Percentiles rank a stretch among this genome's conserved stretches.
phyloP scores from a whole-genome alignment of 2,329 filamentous ascomycete species.

The Davidsoniella australis region DNA sequence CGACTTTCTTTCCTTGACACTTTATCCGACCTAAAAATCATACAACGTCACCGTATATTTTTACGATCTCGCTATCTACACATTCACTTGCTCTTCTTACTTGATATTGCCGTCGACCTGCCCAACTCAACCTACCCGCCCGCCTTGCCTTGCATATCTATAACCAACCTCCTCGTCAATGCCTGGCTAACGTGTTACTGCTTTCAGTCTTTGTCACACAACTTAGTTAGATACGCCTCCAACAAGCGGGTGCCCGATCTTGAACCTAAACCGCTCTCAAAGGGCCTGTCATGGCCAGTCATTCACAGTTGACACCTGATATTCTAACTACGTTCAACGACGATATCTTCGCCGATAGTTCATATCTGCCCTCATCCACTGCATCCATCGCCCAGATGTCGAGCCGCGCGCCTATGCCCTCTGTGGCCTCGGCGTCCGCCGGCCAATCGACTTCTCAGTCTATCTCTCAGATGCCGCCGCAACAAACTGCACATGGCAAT shows the following conservation, averaged over 20 bases:
- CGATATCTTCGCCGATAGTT: conserved; percentile 26
- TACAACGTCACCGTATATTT: not conserved
- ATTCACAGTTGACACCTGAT: conserved; percentile 10
- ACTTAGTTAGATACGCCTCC: conserved; percentile 2
- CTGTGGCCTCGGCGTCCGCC: conserved; percentile 17
- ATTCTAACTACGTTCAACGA: conserved; percentile 36
- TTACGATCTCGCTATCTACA: not conserved
- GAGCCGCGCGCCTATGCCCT: conserved; percentile 40
- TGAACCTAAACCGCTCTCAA: not conserved
- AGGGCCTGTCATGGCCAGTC: conserved; percentile 7
- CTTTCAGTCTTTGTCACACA: conserved; percentile 9
- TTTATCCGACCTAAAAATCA: not conserved
- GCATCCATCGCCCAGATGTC: conserved; percentile 28
- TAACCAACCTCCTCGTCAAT: conserved; percentile 5
- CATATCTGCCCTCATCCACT: not conserved
- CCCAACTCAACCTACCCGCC: not conserved
- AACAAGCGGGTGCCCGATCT: not conserved
- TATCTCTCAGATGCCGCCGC: not conserved
- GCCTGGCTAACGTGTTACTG: conserved; percentile 7
- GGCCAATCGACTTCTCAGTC: not conserved
- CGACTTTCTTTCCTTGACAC: not conserved
- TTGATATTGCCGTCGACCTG: not conserved
- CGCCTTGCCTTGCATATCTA: not conserved
- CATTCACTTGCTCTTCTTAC: not conserved
- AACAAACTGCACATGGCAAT: not conserved